Base-by-base conservation (phyloP, 768 basidiomycete genomes). In the Lentinula sp. region DNA sequence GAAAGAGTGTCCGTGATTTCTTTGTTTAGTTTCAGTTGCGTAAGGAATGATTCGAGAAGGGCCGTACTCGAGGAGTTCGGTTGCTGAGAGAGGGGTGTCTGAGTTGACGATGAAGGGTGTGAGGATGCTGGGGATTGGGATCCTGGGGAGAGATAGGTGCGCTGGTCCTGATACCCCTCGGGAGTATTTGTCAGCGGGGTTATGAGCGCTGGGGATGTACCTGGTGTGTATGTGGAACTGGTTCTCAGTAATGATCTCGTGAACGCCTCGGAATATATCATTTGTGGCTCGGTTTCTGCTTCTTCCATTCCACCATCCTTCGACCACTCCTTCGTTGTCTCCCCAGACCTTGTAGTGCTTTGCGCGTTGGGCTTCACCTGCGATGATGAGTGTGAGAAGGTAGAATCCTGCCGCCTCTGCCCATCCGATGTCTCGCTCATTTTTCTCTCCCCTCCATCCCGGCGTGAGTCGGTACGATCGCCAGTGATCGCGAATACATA, bases 311-410 rank as follows among this genome's bases (percentile, higher is more conserved):
- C 61, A 62, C 74, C 75, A 78, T 0, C 70, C 76, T 8, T 75
- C 68, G 7, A 80, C 69, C 4, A 78, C 70, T 0, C 76, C 78
- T 9, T 50, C 32, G 65, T 79, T 74, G 64, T 74, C 70, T 0
- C 70, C 62, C 9, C 35, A 51, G 0, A 59, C 60, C 15, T 49
- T 49, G 56, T 5, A 52, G 1, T 46, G 15, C 7, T 15, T 2
- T 0, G 7, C 1, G 21, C 45, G 2, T 34, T 51, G 2, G 2
- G 28, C 28, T 28, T 28, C 28, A 28, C 28, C 28, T 28, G 28
- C 28, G 28, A 28, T 28, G 3, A 28, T 28, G 28, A 28, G 28
- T 4, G 28, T 3, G 28, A 28, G 28, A 0, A 28, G 28, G 3
- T 28, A 28, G 1, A 23, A 6, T 31, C 18, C 28, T 31, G n/a